phyloP scores from a whole-genome alignment of 139 green algal species.

The Desmodesmus armatus region DNA sequence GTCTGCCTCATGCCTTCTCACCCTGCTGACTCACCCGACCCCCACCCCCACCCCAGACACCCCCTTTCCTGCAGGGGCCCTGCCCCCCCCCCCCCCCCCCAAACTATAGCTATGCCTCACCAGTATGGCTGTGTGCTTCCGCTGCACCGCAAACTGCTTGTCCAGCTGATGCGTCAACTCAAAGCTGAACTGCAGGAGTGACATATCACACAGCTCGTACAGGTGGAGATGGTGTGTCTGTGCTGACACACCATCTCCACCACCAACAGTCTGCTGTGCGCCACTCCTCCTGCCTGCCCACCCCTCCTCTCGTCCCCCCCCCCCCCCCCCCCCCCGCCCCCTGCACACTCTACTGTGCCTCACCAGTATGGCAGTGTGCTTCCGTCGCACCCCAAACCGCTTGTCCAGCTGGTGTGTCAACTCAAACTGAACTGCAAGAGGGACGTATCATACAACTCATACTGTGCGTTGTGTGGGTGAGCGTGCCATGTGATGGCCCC shows the following conservation, averaged over 20 bases:
- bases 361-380: slow-evolving; percentile 64
- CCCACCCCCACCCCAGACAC: neutral
- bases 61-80: too few relatives aligned
- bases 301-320: too few relatives aligned
- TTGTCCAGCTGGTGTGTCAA: slow-evolving; percentile 66
- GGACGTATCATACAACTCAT: slow-evolving; percentile 62
- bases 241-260: slow-evolving; percentile 32
- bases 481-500: slow-evolving; percentile 73
- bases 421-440: slow-evolving; percentile 60
- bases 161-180: slow-evolving; percentile 67
- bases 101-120: too few relatives aligned
- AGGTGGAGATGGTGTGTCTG: too few relatives aligned
- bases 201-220: slow-evolving; percentile 60
- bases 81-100: too few relatives aligned
- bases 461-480: slow-evolving; percentile 70
- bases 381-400: slow-evolving; percentile 56
- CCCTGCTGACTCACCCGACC: too few relatives aligned
- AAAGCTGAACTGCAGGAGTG: slow-evolving; percentile 59
- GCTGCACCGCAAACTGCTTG: slow-evolving; percentile 50
- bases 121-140: slow-evolving; percentile 65
- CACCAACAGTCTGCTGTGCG: neutral
- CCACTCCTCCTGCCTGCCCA: neutral
- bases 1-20: too few relatives aligned
- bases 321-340: too few relatives aligned
- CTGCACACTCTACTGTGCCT: too few relatives aligned